Evolutionary conservation across 257 asterid species (phyloP), one percentile per base, ranked within the genome.

Genomic region (Nicotiana benthamiana): DNA sequence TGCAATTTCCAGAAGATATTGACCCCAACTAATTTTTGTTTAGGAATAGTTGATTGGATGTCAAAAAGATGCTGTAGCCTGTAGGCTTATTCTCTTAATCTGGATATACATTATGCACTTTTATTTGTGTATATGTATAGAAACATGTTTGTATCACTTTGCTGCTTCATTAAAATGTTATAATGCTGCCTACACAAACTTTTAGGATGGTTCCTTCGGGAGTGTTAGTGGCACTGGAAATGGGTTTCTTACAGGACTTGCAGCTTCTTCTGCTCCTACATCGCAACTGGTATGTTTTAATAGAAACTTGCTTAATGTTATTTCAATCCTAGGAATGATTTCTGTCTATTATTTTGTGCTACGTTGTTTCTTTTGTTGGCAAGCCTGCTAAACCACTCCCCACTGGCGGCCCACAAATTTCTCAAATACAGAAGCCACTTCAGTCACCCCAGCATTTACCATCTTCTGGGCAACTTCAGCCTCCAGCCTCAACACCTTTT

Each of bases 341-440:
- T 24, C 13, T 24, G 36, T 24, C 26, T 10, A 15, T 70, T 72
- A n/a, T 72, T 72, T 72, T 15, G 60, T 72, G 40, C 78, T 72
- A 48, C 46, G 78, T 13, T 46, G 34, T 22, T 30, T 46, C 30
- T 15, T 72, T 15, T 72, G 9, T 46, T 72, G 78, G 78, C 60
- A 24, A 72, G 78, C 48, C 78, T 72, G 13, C 60, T 46, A 59
- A 72, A 46, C 78, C 24, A 48, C 26, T 72, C 78, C 84, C 89
- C 70, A 34, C 89, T 62, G 82, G 74, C 77, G 89, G 81, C 86
- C 86, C 79, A 65, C 92, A 88, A 70, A 75, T 78, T 75, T 87
- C 95, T 17, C 89, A 92, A 17, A 72, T 82, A 32, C 97, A 90
- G 85, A 90, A 87, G 85, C 91, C 93, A 75, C 85, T 85, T 75